Base-by-base conservation (phyloP, 495 filamentous ascomycete species). In the Xylaria scruposa region DNA sequence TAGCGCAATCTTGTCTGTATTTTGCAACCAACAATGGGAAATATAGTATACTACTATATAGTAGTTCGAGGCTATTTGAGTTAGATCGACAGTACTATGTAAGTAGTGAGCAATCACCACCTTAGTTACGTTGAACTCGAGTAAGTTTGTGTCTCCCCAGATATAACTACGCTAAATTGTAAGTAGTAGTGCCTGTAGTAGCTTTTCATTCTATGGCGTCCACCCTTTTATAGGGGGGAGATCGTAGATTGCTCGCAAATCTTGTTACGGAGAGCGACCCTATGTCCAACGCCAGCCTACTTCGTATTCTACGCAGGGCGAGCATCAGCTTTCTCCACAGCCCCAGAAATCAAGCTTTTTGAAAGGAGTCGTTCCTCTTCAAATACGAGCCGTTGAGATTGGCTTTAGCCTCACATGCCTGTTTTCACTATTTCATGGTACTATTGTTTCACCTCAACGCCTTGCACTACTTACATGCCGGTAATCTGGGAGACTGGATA, bases 261-360 rank as follows among this genome's bases (percentile, higher is more conserved):
- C 19, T 47, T n/a, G 46, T 46, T 29, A 49, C 47, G 60, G 59
- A 66, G 47, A 64, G 47, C 47, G 47, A 49, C 63, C 3, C n/a
- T 15, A 33, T 51, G 19, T 36, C 42, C 26, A 46, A 21, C n/a
- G 19, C 12, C 12, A 29, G n/a, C 38, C 68, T 42, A 13, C 2
- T 42, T 42, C 38, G 38, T 42, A 42, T 42, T 42, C 38, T 42
- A 33, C 36, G 33, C 69, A 44, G 69, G 69, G 69, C 69, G 69
- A 71, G 69, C 40, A 61, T 70, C 75, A 66, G 61, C 73, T 70
- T 74, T 75, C 75, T 72, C 77, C 75, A 76, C 73, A 24, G 70
- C 72, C 40, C 74, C 75, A 73, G 61, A 74, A 73, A 74, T 72
- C 77, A 79, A 79, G 72, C 77, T 77, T 77, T 74, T 68, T 63